phyloP scores from a whole-genome alignment of 768 basidiomycete genomes.

The Cystobasidium onofrii region DNA sequence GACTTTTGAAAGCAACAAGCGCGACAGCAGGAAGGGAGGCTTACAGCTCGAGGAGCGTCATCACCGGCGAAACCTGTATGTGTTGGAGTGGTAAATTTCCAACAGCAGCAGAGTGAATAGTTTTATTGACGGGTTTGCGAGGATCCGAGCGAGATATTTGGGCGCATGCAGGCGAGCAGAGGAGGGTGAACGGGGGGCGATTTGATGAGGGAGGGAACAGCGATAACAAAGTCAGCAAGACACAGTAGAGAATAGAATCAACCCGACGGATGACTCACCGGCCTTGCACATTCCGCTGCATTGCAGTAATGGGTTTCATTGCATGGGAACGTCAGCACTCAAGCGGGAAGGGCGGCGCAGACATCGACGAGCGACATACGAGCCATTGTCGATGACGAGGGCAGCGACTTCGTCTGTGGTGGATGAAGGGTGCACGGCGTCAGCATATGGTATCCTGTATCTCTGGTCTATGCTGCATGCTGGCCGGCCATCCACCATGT shows the following conservation, averaged over 20 bases:
- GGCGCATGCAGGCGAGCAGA: constrained; percentile 45
- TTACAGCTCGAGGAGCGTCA: constrained; percentile 80
- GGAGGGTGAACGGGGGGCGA: constrained; percentile 48
- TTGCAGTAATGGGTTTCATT: constrained; percentile 49
- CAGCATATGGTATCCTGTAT: background rate
- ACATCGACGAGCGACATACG: background rate
- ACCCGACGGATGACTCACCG: constrained; percentile 50
- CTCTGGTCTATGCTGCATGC: background rate
- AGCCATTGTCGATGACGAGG: constrained; percentile 43
- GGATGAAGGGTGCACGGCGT: background rate
- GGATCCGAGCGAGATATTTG: background rate
- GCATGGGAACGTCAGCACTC: background rate
- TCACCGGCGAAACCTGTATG: constrained; percentile 55
- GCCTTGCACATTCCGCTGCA: constrained; percentile 99
- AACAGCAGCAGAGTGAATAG: no score
- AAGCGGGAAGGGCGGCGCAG: background rate
- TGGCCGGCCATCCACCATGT: background rate
- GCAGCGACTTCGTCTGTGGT: constrained; percentile 42
- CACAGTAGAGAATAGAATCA: background rate
- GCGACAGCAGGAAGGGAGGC: constrained; percentile 45
- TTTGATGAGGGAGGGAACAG: constrained; percentile 32
- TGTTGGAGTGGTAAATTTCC: no score
- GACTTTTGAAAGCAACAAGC: background rate
- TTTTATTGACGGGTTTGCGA: background rate
- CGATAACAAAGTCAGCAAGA: constrained; percentile 37